Evolutionary conservation across 805 yeast species (phyloP), one percentile per base, ranked within the genome.

Genomic region (Yarrowia deformans): DNA sequence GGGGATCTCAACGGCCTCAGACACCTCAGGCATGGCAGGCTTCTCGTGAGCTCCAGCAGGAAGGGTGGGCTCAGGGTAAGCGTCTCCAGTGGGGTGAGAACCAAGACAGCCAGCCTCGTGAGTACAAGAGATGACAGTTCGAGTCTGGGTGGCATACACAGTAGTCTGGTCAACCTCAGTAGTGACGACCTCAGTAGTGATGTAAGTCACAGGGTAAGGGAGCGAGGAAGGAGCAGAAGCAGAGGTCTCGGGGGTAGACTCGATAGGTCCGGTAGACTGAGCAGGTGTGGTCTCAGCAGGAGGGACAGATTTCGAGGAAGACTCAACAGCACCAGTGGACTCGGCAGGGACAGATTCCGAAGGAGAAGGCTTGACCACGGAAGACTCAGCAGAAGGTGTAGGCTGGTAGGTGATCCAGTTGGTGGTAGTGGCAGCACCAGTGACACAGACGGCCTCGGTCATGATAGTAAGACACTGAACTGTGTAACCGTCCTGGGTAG

Each of bases 361-460:
- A 16, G 56, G 39, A 34, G 56, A 13, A 18, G 42, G 7, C 42
- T 52, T 10, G 18, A 35, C 32, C 19, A 35, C 42, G 10, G 58
- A 52, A 18, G 58, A 35, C 56, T 50, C 56, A 4, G 56, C 40
- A 19, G 58, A 52, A 40, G 61, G 61, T 16, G 61, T 39, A 10
- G 61, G 61, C 61, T 55, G 45, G 61, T 40, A 55, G 10, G 61
- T 55, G n/a, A 39, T 40, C 61, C 61, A 55, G 61, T 55, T 55
- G 19, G 61, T 55, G 7, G 61, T 55, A 13, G 61, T 55, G 5
- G 46, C 61, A 5, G 16, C 61, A 18, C 46, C 61, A 19, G 61
- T 55, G 16, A 40, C 61, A 29, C 61, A 55, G 23, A 55, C 61
- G 6, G 46, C 37, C 61, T 55, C 61, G 13, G 45, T 55, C 19